phyloP scores from a whole-genome alignment of 208 protist species.

The Leptomonas seymouri region DNA sequence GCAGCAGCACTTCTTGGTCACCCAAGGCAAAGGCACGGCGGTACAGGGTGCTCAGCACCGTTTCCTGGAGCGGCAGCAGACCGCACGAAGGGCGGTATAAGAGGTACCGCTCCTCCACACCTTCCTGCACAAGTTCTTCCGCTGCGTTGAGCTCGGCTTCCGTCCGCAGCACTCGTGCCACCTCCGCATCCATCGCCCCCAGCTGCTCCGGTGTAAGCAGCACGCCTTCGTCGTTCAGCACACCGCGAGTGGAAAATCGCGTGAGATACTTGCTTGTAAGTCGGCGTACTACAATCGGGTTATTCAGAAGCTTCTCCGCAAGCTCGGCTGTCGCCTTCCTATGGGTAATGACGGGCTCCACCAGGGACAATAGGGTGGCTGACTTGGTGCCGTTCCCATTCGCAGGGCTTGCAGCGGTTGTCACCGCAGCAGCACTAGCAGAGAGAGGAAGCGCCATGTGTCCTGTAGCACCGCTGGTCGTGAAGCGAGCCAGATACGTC shows the following conservation, averaged over 20 bases:
- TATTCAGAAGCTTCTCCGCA: constrained; percentile 38
- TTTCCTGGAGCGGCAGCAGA: constrained; percentile 63
- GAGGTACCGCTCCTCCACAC: constrained; percentile 78
- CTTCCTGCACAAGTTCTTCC: constrained; percentile 53
- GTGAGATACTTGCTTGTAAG: constrained; percentile 43
- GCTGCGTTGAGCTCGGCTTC: constrained; percentile 34
- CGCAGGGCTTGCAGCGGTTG: not conserved
- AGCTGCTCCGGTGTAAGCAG: constrained; percentile 12
- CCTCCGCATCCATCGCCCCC: constrained; percentile 19
- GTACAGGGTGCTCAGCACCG: constrained; percentile 78
- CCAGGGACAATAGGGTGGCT: not conserved
- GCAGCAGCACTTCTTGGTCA: constrained; percentile 58
- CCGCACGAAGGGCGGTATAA: constrained; percentile 66
- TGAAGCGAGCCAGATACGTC: constrained; percentile 47
- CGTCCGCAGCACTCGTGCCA: constrained; percentile 11
- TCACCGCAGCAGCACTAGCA: not conserved
- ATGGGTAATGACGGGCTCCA: not conserved
- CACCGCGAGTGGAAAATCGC: constrained; percentile 36
- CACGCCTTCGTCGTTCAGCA: constrained; percentile 32
- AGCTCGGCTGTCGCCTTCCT: constrained; percentile 5
- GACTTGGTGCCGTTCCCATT: constrained; percentile 11
- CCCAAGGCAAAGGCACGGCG: constrained; percentile 64
- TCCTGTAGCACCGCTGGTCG: not conserved
- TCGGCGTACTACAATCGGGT: constrained; percentile 35
- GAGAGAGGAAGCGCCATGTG: not conserved